Percentiles rank a stretch among this genome's conserved stretches.
Evolutionary conservation across 1,139 yeast genomes (phyloP).

Genomic region (Tardiomyces blankii): DNA sequence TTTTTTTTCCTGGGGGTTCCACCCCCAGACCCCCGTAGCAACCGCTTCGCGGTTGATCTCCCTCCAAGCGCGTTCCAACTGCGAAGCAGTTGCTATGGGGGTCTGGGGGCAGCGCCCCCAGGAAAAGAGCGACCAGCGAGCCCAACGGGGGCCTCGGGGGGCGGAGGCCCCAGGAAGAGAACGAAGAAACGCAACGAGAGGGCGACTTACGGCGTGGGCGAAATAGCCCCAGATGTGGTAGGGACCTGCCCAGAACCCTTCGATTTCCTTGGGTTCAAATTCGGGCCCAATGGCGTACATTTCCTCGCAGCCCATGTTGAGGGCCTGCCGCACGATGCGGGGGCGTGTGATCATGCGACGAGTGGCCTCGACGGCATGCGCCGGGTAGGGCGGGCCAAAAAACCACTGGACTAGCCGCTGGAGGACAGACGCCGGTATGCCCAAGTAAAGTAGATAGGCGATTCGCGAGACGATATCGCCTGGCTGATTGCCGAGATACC

Average conservation of each 20-base stretch:
- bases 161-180: too few relatives aligned
- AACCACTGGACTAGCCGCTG: constrained; percentile 6
- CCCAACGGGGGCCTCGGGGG: too few relatives aligned
- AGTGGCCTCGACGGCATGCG: constrained; percentile 36
- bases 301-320: constrained; percentile 49
- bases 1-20: too few relatives aligned
- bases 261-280: constrained; percentile 30
- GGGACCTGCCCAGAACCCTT: constrained; percentile 36
- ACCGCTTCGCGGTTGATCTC: too few relatives aligned
- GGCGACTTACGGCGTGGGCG: constrained; percentile 26
- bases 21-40: too few relatives aligned
- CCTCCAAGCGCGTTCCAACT: too few relatives aligned
- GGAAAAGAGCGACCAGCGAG: too few relatives aligned
- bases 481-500: constrained; percentile 1
- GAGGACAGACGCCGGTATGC: constrained; percentile 9
- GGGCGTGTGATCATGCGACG: constrained; percentile 32
- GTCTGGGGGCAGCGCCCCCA: too few relatives aligned
- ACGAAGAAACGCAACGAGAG: neutral
- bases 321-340: constrained; percentile 37
- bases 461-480: constrained; percentile 7
- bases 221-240: constrained; percentile 43
- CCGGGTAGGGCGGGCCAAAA: constrained; percentile 12
- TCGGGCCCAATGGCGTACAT: constrained; percentile 34
- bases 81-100: too few relatives aligned
- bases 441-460: constrained; percentile 13